Evolutionary conservation across 2,329 filamentous ascomycete species (phyloP).

Genomic region (Ophiostoma perfectum): DNA sequence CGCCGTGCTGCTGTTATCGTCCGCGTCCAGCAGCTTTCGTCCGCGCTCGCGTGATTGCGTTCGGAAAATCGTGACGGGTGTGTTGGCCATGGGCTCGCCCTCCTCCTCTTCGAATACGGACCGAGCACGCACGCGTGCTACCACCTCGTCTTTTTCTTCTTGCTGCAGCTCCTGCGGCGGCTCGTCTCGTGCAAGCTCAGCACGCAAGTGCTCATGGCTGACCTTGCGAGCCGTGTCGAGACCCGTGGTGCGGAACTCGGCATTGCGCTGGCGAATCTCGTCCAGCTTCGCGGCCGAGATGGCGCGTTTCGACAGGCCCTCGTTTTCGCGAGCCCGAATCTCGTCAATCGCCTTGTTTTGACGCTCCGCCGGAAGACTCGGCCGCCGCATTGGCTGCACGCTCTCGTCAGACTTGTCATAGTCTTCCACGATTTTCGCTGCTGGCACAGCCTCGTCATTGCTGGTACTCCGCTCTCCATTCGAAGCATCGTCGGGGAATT

Average conservation of each 20-base stretch:
- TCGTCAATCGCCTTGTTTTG: constrained; percentile 47
- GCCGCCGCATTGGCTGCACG: background rate
- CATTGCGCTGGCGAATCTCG: constrained; percentile 49
- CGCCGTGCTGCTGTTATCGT: constrained; percentile 19
- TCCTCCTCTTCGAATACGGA: background rate
- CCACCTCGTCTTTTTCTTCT: constrained; percentile 11
- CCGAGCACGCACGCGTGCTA: background rate
- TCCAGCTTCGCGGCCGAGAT: constrained; percentile 47
- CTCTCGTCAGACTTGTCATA: constrained; percentile 15
- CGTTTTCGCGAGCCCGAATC: constrained; percentile 41
- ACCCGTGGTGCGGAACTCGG: constrained; percentile 30
- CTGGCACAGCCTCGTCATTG: background rate
- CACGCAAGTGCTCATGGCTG: no score
- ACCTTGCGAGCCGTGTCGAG: constrained; percentile 27
- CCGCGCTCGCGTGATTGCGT: constrained; percentile 18
- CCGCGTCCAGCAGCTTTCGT: constrained; percentile 2
- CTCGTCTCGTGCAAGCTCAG: constrained; percentile 18
- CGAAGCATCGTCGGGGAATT: constrained; percentile 28
- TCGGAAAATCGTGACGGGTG: constrained; percentile 31
- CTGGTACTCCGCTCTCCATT: constrained; percentile 18
- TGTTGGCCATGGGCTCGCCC: constrained; percentile 31
- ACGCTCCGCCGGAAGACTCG: constrained; percentile 24
- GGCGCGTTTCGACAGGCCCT: constrained; percentile 41
- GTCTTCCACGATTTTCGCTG: background rate
- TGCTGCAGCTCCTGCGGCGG: constrained; percentile 30